Conservation (phyloP, 176 grass and related monocot species). For the Bothriochloa decipiens region DNA sequence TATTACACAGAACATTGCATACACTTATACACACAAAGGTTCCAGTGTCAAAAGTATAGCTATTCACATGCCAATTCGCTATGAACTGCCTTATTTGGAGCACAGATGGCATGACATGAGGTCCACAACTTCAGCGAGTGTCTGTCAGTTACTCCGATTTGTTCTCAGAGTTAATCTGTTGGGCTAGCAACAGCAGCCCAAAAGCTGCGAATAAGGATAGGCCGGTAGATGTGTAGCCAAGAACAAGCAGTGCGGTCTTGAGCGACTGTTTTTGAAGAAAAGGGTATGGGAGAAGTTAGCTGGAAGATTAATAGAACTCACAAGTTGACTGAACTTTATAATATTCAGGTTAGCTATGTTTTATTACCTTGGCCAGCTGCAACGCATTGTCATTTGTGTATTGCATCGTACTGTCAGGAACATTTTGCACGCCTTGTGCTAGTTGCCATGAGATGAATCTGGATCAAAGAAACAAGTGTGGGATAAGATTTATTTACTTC, state of each 20-base stretch:
- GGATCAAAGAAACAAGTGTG: neutral
- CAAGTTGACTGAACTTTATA: neutral
- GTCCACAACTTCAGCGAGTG: neutral
- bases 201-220: conserved; percentile 52
- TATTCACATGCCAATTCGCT: neutral
- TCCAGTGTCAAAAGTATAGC: neutral
- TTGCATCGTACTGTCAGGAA: conserved; percentile 56
- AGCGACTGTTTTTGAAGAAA: conserved; percentile 59
- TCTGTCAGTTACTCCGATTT: conserved; percentile 46
- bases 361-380: conserved; percentile 61
- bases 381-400: conserved; percentile 67
- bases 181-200: conserved; percentile 66
- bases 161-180: conserved; percentile 61
- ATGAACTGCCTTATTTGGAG: neutral
- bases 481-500: neutral
- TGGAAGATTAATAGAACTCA: conserved; percentile 10
- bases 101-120: neutral
- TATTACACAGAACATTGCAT: conserved; percentile 22
- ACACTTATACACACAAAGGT: neutral
- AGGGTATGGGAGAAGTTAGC: conserved; percentile 23
- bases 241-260: conserved; percentile 62
- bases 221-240: conserved; percentile 63
- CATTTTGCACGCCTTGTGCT: conserved; percentile 71
- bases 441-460: conserved; percentile 85
- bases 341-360: neutral